A percentile compares a stretch with the other conserved stretches of the same genome.
Evolutionary conservation across 352 stramenopile species (phyloP).

Genomic region (Phytophthora megakarya): DNA sequence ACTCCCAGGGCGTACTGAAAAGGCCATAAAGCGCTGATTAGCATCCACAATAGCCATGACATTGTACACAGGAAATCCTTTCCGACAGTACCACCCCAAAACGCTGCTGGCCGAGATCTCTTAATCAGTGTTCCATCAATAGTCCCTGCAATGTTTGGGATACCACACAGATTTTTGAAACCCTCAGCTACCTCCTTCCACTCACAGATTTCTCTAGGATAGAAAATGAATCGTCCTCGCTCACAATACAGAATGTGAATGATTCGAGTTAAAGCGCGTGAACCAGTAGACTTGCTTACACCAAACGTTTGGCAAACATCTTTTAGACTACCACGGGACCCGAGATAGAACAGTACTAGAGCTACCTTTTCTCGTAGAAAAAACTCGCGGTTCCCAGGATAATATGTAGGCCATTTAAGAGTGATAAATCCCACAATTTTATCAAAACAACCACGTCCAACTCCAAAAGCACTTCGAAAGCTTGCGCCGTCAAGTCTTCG

Average conservation of each 20-base stretch:
- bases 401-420: slow-evolving; percentile 9
- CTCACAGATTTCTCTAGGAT: slow-evolving; percentile 8
- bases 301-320: slow-evolving; percentile 7
- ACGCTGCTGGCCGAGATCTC: no score
- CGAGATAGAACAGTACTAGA: slow-evolving; percentile 2
- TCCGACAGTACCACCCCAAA: no score
- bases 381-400: neutral
- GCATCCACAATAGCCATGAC: no score
- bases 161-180: neutral
- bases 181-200: neutral
- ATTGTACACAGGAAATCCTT: no score
- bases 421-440: no score
- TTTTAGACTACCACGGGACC: neutral
- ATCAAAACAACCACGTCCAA: no score
- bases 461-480: neutral
- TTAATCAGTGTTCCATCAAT: no score
- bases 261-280: slow-evolving; percentile 2
- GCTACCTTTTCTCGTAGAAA: slow-evolving; percentile 7
- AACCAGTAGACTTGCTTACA: slow-evolving; percentile 9
- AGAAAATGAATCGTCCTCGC: slow-evolving; percentile 1
- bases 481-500: neutral
- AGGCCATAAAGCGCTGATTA: no score
- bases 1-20: no score
- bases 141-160: no score
- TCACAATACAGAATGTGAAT: slow-evolving; percentile 11